Evolutionary conservation across 2,329 filamentous ascomycete species (phyloP).

Genomic region (Arthrobotrys entomopaga): DNA sequence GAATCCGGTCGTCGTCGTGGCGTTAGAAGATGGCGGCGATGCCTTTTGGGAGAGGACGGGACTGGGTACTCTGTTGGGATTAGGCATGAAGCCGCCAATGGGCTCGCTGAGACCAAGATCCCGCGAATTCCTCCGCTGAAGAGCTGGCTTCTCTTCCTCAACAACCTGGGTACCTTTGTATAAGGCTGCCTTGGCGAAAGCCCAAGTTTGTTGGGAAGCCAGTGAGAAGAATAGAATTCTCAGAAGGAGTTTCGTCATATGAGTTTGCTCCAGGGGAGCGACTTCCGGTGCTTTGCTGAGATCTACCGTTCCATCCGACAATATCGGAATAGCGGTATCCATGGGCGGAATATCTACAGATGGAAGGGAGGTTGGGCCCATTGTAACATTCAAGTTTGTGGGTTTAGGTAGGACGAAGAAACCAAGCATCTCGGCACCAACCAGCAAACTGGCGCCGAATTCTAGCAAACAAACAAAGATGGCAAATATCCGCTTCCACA

Average conservation of each 20-base stretch:
- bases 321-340: constrained; percentile 31
- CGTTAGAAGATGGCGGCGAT: constrained; percentile 6
- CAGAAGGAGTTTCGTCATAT: constrained; percentile 32
- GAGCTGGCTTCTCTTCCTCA: background rate
- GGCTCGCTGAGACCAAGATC: constrained; percentile 38
- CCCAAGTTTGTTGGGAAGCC: constrained; percentile 49
- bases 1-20: constrained; percentile 16
- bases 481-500: constrained; percentile 36
- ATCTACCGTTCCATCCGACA: constrained; percentile 23
- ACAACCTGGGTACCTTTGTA: constrained; percentile 33
- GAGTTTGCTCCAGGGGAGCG: background rate
- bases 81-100: constrained; percentile 20
- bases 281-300: constrained; percentile 1
- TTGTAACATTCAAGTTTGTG: background rate
- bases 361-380: constrained; percentile 7
- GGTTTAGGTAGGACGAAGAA: constrained; percentile 8
- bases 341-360: constrained; percentile 14
- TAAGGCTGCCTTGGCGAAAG: constrained; percentile 29
- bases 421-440: constrained; percentile 37
- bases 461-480: constrained; percentile 42
- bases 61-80: constrained; percentile 16
- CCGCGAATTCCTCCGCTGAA: constrained; percentile 26
- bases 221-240: constrained; percentile 42
- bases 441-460: constrained; percentile 12
- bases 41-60: constrained; percentile 6